A percentile compares a stretch with the other conserved stretches of the same genome.
These are phyloP conservation scores for Clonostachys byssicola DNA, from an alignment of 2,329 filamentous ascomycete species.

Conservation along the genomic window DNA sequence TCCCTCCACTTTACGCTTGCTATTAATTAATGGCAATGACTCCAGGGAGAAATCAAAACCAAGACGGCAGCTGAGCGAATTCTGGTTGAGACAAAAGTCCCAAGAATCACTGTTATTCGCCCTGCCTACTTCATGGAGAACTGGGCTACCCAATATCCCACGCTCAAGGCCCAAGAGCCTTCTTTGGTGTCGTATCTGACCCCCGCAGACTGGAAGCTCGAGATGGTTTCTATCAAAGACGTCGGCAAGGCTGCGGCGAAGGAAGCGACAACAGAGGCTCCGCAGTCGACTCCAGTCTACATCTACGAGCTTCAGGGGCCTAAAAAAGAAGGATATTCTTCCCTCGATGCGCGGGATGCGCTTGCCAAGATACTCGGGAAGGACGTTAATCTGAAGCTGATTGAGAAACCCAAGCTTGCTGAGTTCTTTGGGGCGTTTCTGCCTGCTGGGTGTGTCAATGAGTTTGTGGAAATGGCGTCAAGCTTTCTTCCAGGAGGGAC, in stretches of 20 bases:
- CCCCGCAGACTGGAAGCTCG: conserved; percentile 20
- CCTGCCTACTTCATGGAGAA: conserved; percentile 33
- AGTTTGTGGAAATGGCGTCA: conserved; percentile 22
- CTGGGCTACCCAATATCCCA: conserved; percentile 19
- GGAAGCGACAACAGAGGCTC: conserved; percentile 1
- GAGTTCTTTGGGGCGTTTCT: conserved; percentile 12
- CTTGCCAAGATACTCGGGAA: conserved; percentile 17
- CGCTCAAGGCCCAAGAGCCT: conserved; percentile 12
- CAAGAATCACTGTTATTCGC: conserved; percentile 21
- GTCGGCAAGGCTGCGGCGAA: conserved; percentile 10
- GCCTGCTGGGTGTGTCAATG: conserved; percentile 10
- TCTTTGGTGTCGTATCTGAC: conserved; percentile 27
- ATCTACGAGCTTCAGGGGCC: conserved; percentile 24
- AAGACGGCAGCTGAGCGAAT: conserved; percentile 24
- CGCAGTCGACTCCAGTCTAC: conserved; percentile 3
- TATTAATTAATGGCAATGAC: not conserved
- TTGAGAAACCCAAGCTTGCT: conserved; percentile 15
- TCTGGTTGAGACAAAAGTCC: conserved; percentile 6
- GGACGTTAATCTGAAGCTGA: conserved; percentile 13
- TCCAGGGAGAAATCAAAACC: conserved; percentile 27
- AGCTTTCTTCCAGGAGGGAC: conserved; percentile 19
- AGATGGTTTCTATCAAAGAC: conserved; percentile 21
- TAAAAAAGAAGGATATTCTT: conserved; percentile 11
- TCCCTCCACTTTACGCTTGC: too few relatives aligned
- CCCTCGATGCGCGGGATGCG: conserved; percentile 18